phyloP scores from a whole-genome alignment of 139 green algal genomes.

The Penium margaritaceum region DNA sequence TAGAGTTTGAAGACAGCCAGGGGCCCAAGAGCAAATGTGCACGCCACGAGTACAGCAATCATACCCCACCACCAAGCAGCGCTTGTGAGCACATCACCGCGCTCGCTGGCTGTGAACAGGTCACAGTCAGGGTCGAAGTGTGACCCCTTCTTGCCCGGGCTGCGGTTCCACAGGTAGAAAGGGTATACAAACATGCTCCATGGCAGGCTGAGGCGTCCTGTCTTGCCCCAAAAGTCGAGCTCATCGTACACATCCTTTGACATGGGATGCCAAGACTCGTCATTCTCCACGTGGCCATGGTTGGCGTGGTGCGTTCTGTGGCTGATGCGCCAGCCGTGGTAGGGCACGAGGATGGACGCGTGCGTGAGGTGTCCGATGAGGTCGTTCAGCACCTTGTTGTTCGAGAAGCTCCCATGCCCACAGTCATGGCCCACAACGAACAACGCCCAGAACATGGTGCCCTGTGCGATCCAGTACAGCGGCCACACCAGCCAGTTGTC shows the following conservation, averaged over 20 bases:
- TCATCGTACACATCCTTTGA: slow-evolving; percentile 42
- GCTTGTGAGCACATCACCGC: slow-evolving; percentile 57
- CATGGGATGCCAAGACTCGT: slow-evolving; percentile 85
- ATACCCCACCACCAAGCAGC: slow-evolving; percentile 73
- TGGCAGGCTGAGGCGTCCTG: slow-evolving; percentile 72
- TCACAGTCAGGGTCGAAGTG: slow-evolving; percentile 84
- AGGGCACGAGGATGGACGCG: slow-evolving; percentile 86
- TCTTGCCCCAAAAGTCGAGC: slow-evolving; percentile 40
- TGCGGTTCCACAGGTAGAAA: slow-evolving; percentile 51
- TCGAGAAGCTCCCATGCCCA: slow-evolving; percentile 84
- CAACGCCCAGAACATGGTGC: slow-evolving; percentile 96
- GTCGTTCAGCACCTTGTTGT: slow-evolving; percentile 84
- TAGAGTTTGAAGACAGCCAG: slow-evolving; percentile 80
- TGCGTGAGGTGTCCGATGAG: slow-evolving; percentile 83
- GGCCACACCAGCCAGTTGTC: slow-evolving; percentile 76
- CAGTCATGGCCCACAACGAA: slow-evolving; percentile 94
- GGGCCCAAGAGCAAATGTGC: slow-evolving; percentile 64
- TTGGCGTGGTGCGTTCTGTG: slow-evolving; percentile 89
- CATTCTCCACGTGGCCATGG: slow-evolving; percentile 91
- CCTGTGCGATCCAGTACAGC: slow-evolving; percentile 87
- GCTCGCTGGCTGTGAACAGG: slow-evolving; percentile 63
- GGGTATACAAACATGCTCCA: slow-evolving; percentile 79
- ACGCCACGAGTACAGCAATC: slow-evolving; percentile 69
- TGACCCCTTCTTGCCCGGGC: slow-evolving; percentile 77
- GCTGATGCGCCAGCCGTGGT: slow-evolving; percentile 84